Evolutionary conservation across 495 filamentous ascomycete genomes (phyloP).

Genomic region (Clavariopsis aquatica): DNA sequence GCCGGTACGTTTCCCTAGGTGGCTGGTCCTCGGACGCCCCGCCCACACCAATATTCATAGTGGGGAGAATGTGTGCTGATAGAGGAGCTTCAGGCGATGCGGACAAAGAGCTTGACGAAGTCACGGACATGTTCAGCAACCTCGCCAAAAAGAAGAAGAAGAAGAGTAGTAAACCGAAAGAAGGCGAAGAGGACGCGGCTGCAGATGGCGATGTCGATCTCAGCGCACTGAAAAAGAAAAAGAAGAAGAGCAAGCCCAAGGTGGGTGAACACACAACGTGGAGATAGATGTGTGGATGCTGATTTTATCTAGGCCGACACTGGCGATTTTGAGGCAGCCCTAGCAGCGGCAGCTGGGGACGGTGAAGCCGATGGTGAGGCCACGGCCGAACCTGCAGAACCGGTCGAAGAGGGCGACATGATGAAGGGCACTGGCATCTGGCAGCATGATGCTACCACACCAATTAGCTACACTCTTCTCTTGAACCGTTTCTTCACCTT

Average conservation of each 20-base stretch:
- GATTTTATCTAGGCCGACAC: slow-evolving; percentile 56
- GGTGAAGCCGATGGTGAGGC: slow-evolving; percentile 54
- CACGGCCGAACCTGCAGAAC: slow-evolving; percentile 49
- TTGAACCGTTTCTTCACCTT: slow-evolving; percentile 89
- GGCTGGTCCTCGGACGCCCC: slow-evolving; percentile 9
- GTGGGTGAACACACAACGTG: background rate
- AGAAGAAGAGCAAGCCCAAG: slow-evolving; percentile 68
- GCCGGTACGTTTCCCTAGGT: slow-evolving; percentile 53
- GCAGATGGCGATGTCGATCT: slow-evolving; percentile 73
- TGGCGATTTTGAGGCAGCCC: slow-evolving; percentile 75
- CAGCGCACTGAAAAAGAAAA: slow-evolving; percentile 84
- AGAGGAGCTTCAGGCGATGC: slow-evolving; percentile 32
- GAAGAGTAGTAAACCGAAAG: slow-evolving; percentile 66
- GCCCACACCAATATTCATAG: slow-evolving; percentile 4
- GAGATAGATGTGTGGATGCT: slow-evolving; percentile 36
- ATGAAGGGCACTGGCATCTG: slow-evolving; percentile 93
- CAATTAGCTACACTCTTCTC: slow-evolving; percentile 81
- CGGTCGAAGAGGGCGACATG: slow-evolving; percentile 68
- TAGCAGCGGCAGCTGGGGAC: slow-evolving; percentile 71
- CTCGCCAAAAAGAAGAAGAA: slow-evolving; percentile 91
- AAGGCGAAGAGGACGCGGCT: slow-evolving; percentile 59
- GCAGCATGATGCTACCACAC: slow-evolving; percentile 72
- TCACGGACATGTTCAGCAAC: slow-evolving; percentile 73
- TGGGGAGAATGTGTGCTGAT: slow-evolving; percentile 8
- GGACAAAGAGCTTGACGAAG: slow-evolving; percentile 70